A percentile compares a stretch with the other conserved stretches of the same genome.
Evolutionary conservation across 495 filamentous ascomycete species (phyloP).

Genomic region (Hypoxylon cercidicola): DNA sequence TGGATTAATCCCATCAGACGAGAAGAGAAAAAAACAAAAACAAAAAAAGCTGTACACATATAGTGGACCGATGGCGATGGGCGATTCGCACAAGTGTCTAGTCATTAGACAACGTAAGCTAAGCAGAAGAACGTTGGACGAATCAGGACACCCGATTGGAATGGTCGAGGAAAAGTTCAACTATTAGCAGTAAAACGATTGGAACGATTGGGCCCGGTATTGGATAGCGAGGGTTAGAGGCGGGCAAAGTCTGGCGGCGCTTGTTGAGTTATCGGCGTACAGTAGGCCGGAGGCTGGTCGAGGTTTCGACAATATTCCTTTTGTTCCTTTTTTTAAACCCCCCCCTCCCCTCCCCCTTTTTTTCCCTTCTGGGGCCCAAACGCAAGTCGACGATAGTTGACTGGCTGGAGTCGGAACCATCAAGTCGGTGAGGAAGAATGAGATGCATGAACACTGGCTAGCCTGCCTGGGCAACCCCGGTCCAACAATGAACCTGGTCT

Average conservation of each 20-base stretch:
- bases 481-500: conserved; percentile 48
- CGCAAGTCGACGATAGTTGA: conserved; percentile 39
- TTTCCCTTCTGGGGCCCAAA: conserved; percentile 17
- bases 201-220: conserved; percentile 21
- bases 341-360: conserved; percentile 5
- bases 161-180: conserved; percentile 17
- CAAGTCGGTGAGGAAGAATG: conserved; percentile 68
- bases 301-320: neutral
- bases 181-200: too few species aligned
- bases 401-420: conserved; percentile 64
- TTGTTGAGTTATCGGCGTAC: conserved; percentile 6
- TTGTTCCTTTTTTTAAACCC: conserved; percentile 9
- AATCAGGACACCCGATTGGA: conserved; percentile 23
- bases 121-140: conserved; percentile 21
- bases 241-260: conserved; percentile 19
- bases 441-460: conserved; percentile 68
- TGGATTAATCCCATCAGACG: conserved; percentile 18
- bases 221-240: conserved; percentile 19
- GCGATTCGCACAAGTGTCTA: conserved; percentile 38
- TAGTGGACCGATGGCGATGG: conserved; percentile 34
- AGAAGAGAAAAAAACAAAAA: conserved; percentile 15
- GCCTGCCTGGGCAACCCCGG: conserved; percentile 46
- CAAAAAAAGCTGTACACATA: conserved; percentile 25
- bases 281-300: conserved; percentile 6
- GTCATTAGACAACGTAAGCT: conserved; percentile 31